Evolutionary conservation across 805 yeast genomes (phyloP).

Genomic region (Yarrowia hollandica): DNA sequence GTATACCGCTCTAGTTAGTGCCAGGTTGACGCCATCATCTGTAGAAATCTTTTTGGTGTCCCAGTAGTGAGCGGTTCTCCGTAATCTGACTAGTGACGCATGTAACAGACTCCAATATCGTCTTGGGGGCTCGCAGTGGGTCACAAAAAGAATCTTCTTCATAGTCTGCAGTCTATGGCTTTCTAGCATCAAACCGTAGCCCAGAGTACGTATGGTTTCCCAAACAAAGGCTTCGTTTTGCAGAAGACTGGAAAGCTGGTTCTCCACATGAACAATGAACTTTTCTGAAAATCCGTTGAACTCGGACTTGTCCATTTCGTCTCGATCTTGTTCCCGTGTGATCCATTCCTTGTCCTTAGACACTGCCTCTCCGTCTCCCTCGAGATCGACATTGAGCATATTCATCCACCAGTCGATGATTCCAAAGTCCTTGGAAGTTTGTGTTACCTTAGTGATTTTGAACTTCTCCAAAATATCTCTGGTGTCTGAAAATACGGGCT

Average conservation of each 20-base stretch:
- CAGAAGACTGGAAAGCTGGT: background rate
- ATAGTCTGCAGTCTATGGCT: background rate
- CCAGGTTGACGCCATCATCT: background rate
- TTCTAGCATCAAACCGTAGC: constrained; percentile 10
- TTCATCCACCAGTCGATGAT: constrained; percentile 13
- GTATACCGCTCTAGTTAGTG: constrained; percentile 10
- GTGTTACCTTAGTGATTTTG: background rate
- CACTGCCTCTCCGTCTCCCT: constrained; percentile 17
- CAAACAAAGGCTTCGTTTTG: constrained; percentile 6
- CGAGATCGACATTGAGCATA: constrained; percentile 9
- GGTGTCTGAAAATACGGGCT: background rate
- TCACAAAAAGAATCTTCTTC: constrained; percentile 12
- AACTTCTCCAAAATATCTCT: constrained; percentile 2
- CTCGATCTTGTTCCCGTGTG: background rate
- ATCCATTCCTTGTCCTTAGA: constrained; percentile 15
- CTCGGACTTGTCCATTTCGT: background rate
- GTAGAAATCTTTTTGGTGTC: background rate
- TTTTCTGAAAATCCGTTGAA: constrained; percentile 21
- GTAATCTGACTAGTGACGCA: background rate
- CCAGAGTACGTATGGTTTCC: constrained; percentile 8
- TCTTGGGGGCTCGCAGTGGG: constrained; percentile 6
- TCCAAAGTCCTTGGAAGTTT: background rate
- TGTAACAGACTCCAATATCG: constrained; percentile 11
- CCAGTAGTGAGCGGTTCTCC: constrained; percentile 6
- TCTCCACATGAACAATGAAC: background rate